Base-by-base conservation (phyloP, 805 yeast species). In the Candida ipomoeae region DNA sequence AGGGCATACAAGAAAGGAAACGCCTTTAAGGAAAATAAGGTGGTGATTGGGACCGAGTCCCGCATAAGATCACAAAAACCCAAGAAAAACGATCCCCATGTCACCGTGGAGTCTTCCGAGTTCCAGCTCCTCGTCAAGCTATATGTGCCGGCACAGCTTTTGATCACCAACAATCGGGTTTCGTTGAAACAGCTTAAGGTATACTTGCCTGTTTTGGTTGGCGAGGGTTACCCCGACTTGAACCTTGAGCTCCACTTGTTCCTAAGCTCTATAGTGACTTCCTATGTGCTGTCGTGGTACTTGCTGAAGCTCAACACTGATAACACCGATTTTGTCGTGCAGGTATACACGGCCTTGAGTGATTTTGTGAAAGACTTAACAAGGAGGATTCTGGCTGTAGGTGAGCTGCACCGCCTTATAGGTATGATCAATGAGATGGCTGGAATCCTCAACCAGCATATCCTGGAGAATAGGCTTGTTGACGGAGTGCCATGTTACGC, bases 31-130 rank as follows among this genome's bases (percentile, higher is more conserved):
- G 52, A 49, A 15, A 54, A 36, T 38, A 56, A 53, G 31, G 57
- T 49, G 15, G 51, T 49, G 18, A 48, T 53, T 21, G 46, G 51
- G 10, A 44, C 40, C 10, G 55, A 51, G 21, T 29, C 36, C 2
- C 33, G 33, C n/a, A 32, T 39, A 11, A 39, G 48, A n/a, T 15
- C 50, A 3, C 37, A 32, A n/a, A 29, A 37, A 14, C 47, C 45
- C 18, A 52, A 46, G 46, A 53, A 42, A 31, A 46, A 41, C 36
- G 58, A 53, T n/a, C 55, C 60, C 20, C 26, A 81, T 67, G 48
- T 74, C 72, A 31, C 69, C 56, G 29, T 81, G 69, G 48, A 81
- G 63, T 84, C 85, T 77, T 38, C 58, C 40, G 41, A 73, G 67
- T 54, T 81, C 78, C 20, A 53, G 53, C 59, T 73, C 13, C 61